Evolutionary conservation across 805 yeast species (phyloP).

Genomic region (Nakazawaea ernobii): DNA sequence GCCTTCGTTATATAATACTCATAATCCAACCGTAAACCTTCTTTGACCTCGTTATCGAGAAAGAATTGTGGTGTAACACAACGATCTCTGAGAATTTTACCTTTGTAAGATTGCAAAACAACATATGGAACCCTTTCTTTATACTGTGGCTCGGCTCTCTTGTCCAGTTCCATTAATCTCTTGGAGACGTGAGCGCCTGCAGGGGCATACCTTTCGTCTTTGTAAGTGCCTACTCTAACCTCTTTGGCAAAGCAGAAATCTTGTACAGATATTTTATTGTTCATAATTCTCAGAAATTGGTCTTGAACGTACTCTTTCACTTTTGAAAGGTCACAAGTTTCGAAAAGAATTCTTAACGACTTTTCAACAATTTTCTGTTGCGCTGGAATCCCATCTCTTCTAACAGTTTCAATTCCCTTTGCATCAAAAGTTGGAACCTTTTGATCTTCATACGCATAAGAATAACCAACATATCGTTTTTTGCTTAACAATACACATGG

Average conservation of each 20-base stretch:
- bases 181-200: conserved; percentile 88
- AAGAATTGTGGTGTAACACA: conserved; percentile 76
- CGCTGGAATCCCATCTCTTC: conserved; percentile 94
- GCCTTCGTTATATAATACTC: conserved; percentile 84
- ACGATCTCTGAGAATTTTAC: conserved; percentile 65
- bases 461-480: conserved; percentile 86
- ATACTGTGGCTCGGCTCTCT: conserved; percentile 78
- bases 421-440: conserved; percentile 75
- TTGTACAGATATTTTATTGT: conserved; percentile 59
- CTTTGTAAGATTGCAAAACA: conserved; percentile 52
- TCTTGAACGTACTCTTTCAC: conserved; percentile 60
- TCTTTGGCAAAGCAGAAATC: conserved; percentile 93
- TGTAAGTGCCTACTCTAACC: conserved; percentile 79
- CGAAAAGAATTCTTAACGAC: conserved; percentile 62
- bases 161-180: conserved; percentile 56
- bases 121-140: conserved; percentile 85
- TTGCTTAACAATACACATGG: conserved; percentile 81
- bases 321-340: conserved; percentile 60
- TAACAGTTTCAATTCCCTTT: conserved; percentile 90
- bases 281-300: conserved; percentile 62
- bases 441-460: conserved; percentile 58
- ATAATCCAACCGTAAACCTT: conserved; percentile 52
- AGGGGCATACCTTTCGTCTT: conserved; percentile 66
- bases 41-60: conserved; percentile 30
- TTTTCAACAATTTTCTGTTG: conserved; percentile 78